These are phyloP conservation scores for Williopsis jadinii DNA, from an alignment of 1,139 yeast species.

Conservation along the genomic window DNA sequence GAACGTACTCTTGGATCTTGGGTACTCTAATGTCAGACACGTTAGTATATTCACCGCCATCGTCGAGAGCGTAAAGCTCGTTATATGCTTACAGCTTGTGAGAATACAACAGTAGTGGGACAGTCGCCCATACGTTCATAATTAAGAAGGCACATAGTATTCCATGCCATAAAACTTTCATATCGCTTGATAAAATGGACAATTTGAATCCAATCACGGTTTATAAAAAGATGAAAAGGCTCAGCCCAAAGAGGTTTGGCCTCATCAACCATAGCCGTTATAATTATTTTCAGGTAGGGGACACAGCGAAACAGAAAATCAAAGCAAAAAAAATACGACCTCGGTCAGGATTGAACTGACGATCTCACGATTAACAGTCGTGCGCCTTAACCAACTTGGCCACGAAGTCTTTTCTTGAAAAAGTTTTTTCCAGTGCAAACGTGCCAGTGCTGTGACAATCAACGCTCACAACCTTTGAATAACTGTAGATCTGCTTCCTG, in stretches of 20 bases:
- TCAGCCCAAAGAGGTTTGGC: no score
- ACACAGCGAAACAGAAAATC: background rate
- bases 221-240: no score
- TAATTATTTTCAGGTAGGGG: background rate
- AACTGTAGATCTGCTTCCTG: background rate
- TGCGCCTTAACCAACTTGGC: constrained; percentile 27
- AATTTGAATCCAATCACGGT: no score
- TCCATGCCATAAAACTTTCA: background rate
- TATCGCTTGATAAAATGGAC: no score
- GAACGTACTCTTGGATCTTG: constrained; percentile 18
- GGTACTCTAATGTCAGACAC: constrained; percentile 14
- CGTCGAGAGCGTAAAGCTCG: background rate
- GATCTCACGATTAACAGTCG: constrained; percentile 27
- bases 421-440: background rate
- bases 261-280: no score
- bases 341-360: constrained; percentile 26
- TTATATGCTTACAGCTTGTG: constrained; percentile 25
- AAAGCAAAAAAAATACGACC: constrained; percentile 19
- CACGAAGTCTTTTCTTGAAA: constrained; percentile 19
- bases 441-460: background rate
- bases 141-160: background rate
- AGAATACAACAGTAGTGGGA: constrained; percentile 29
- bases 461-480: background rate
- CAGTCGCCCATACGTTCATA: constrained; percentile 13
- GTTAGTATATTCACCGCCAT: background rate